These are phyloP conservation scores for Dothistroma pini DNA, from an alignment of 2,329 filamentous ascomycete genomes.

Conservation along the genomic window DNA sequence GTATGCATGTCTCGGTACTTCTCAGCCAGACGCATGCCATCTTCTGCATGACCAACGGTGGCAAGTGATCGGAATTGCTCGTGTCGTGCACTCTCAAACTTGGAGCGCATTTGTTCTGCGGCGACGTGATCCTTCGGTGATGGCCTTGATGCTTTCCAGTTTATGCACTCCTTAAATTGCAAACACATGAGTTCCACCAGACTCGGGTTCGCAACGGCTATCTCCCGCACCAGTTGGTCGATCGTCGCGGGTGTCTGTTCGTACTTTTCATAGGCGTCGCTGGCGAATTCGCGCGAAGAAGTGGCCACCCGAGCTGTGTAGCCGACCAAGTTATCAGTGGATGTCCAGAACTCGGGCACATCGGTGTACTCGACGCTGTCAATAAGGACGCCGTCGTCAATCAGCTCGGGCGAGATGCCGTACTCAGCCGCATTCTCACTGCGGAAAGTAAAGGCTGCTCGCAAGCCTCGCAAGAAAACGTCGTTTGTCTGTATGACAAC, in stretches of 20 bases:
- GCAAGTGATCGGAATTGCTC: conserved; percentile 42
- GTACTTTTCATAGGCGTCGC: conserved; percentile 38
- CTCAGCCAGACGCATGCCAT: conserved; percentile 60
- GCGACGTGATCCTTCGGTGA: conserved; percentile 48
- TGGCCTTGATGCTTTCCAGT: conserved; percentile 55
- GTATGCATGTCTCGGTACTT: conserved; percentile 61
- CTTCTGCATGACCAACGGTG: conserved; percentile 52
- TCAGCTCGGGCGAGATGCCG: conserved; percentile 64
- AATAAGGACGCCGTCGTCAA: conserved; percentile 48
- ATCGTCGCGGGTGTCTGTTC: conserved; percentile 25
- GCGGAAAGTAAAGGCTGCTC: conserved; percentile 67
- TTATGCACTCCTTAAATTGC: conserved; percentile 57
- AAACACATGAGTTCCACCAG: conserved; percentile 58
- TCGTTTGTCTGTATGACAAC: conserved; percentile 66
- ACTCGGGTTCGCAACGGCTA: conserved; percentile 50
- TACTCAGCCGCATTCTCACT: conserved; percentile 66
- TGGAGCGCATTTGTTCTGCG: conserved; percentile 45
- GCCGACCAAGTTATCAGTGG: conserved; percentile 50
- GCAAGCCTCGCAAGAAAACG: conserved; percentile 62
- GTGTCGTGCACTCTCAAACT: conserved; percentile 41
- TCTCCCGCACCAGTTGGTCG: conserved; percentile 41
- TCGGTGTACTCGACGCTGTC: conserved; percentile 58
- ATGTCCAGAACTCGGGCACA: conserved; percentile 83
- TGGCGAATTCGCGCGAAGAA: conserved; percentile 40
- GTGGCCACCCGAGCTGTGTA: conserved; percentile 38